These are phyloP conservation scores for Linnemannia hyalina DNA, from an alignment of 192 early-diverging fungal species.

Conservation along the genomic window DNA sequence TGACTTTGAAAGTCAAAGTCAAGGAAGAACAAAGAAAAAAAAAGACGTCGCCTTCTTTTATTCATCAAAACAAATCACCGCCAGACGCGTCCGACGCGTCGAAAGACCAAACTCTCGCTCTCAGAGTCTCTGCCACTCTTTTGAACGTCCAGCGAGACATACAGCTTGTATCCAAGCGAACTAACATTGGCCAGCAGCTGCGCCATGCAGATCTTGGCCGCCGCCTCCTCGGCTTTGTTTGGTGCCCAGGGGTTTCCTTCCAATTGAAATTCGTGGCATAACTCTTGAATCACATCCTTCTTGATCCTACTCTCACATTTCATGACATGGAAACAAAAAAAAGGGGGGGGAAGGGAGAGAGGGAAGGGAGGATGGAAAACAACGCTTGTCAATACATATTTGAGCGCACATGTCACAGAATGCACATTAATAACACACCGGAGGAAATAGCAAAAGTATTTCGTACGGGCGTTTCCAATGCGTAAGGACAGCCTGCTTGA, in stretches of 20 bases:
- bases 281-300: neutral
- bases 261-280: neutral
- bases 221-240: neutral
- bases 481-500: neutral
- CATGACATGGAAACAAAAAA: too few relatives aligned
- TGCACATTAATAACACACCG: too few relatives aligned
- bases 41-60: too few relatives aligned
- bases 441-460: neutral
- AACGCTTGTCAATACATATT: too few relatives aligned
- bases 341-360: too few relatives aligned
- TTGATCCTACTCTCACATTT: neutral
- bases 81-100: neutral
- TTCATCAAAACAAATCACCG: neutral
- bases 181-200: neutral
- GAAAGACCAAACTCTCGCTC: neutral
- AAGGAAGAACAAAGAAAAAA: too few relatives aligned
- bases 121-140: neutral
- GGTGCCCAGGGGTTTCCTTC: neutral
- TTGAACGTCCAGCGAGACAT: neutral
- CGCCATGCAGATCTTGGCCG: neutral
- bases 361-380: too few relatives aligned
- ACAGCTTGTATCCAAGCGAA: neutral
- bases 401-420: too few relatives aligned
- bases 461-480: neutral
- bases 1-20: too few relatives aligned